Conservation (phyloP, 805 yeast species). For the Yamadazyma nakazawae region DNA sequence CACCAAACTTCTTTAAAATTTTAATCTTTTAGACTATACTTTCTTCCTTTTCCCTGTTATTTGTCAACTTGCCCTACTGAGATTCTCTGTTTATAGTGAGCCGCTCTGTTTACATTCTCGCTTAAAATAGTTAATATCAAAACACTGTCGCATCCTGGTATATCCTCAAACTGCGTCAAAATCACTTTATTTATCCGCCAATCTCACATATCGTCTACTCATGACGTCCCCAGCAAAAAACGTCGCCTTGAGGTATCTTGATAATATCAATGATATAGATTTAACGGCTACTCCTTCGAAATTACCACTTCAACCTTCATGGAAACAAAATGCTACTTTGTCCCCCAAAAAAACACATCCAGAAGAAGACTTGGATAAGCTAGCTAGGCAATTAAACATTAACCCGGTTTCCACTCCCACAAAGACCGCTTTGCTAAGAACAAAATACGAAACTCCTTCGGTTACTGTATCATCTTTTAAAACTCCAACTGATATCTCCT, state of each 20-base stretch:
- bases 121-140: conserved; percentile 3
- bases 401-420: conserved; percentile 23
- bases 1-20: not conserved
- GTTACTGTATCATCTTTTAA: conserved; percentile 43
- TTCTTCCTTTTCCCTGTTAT: not conserved
- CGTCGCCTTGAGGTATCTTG: conserved; percentile 35
- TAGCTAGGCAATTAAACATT: conserved; percentile 36
- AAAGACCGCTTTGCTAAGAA: conserved; percentile 26
- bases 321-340: conserved; percentile 22
- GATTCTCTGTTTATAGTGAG: conserved; percentile 3
- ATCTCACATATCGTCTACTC: not conserved
- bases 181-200: conserved; percentile 1
- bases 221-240: conserved; percentile 16
- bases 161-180: not conserved
- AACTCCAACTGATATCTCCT: conserved; percentile 19
- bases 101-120: conserved; percentile 5
- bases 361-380: conserved; percentile 35
- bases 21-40: too few species aligned
- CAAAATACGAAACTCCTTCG: conserved; percentile 39
- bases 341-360: conserved; percentile 12
- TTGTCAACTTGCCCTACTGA: not conserved
- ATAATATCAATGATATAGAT: conserved; percentile 26
- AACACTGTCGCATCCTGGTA: conserved; percentile 2
- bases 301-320: conserved; percentile 30
- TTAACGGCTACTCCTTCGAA: conserved; percentile 19